phyloP scores from a whole-genome alignment of 164 flowering plant species.

The Chloranthus sessilifolius region DNA sequence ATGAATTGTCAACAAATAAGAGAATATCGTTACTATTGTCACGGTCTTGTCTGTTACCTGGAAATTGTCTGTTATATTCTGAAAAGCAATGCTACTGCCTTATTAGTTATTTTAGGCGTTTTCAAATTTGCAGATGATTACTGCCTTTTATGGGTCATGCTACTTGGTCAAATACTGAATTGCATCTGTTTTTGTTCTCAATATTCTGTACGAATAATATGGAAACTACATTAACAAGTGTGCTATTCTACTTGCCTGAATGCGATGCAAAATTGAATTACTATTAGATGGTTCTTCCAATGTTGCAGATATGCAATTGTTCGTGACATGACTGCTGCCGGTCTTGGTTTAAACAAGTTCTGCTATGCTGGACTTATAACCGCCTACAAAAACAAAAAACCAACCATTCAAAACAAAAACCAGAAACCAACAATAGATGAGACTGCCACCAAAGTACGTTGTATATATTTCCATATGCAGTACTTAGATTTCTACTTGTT shows the following conservation, averaged over 20 bases:
- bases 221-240: not conserved
- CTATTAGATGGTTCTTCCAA: not conserved
- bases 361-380: constrained; percentile 92
- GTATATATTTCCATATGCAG: constrained; percentile 1
- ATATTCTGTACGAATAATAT: too few species aligned
- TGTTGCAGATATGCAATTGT: constrained; percentile 76
- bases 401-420: constrained; percentile 13
- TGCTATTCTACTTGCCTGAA: not conserved
- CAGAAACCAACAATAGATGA: constrained; percentile 32
- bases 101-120: too few species aligned
- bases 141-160: too few species aligned
- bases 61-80: too few species aligned
- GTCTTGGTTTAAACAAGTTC: constrained; percentile 89
- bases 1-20: too few species aligned
- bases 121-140: too few species aligned
- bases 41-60: too few species aligned
- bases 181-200: not conserved
- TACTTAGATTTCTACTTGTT: not conserved
- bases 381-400: constrained; percentile 68
- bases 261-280: constrained; percentile 1
- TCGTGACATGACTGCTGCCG: constrained; percentile 98
- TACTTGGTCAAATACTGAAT: not conserved
- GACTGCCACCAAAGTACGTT: constrained; percentile 52
- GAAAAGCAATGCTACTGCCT: too few species aligned
- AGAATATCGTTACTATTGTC: too few species aligned